A percentile compares a stretch with the other conserved stretches of the same genome.
Conservation (phyloP, 78 protist genomes). For the Goniomonas avonlea region DNA sequence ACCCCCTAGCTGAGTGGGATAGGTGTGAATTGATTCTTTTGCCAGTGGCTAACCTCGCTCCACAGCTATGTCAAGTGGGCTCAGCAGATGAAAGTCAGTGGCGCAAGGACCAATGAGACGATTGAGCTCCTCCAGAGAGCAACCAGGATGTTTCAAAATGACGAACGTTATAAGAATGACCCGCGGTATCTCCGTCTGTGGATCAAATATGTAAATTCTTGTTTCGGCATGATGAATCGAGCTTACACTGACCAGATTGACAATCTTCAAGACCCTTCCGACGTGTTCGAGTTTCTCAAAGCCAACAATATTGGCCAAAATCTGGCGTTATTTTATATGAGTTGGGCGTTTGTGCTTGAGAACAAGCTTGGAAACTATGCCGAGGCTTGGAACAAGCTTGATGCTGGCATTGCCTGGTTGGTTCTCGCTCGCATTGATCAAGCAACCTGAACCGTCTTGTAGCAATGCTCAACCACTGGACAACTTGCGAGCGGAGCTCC, state of each 20-base stretch:
- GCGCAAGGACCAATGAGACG: background rate
- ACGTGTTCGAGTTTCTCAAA: background rate
- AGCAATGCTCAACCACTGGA: slow-evolving; percentile 2
- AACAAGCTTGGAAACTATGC: background rate
- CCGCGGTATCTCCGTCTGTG: slow-evolving; percentile 24
- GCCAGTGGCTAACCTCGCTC: too few relatives aligned
- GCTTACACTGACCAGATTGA: background rate
- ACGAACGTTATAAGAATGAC: slow-evolving; percentile 24
- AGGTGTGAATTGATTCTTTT: background rate
- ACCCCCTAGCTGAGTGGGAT: slow-evolving; percentile 1
- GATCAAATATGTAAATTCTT: background rate
- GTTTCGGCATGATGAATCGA: background rate
- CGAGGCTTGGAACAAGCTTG: background rate
- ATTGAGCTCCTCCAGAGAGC: background rate
- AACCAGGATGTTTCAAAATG: background rate
- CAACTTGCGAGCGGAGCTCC: background rate
- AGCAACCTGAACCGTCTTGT: background rate
- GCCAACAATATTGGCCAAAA: background rate
- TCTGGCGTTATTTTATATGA: background rate
- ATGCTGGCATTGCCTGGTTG: background rate
- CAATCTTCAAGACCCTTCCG: background rate
- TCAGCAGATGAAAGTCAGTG: background rate
- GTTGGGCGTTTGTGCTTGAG: slow-evolving; percentile 4
- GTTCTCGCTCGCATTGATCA: background rate
- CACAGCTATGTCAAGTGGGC: slow-evolving; percentile 19